A percentile compares a stretch with the other conserved stretches of the same genome.
These are phyloP conservation scores for Phalaenopsis hybrid DNA, from an alignment of 116 monocot genomes.

Conservation along the genomic window DNA sequence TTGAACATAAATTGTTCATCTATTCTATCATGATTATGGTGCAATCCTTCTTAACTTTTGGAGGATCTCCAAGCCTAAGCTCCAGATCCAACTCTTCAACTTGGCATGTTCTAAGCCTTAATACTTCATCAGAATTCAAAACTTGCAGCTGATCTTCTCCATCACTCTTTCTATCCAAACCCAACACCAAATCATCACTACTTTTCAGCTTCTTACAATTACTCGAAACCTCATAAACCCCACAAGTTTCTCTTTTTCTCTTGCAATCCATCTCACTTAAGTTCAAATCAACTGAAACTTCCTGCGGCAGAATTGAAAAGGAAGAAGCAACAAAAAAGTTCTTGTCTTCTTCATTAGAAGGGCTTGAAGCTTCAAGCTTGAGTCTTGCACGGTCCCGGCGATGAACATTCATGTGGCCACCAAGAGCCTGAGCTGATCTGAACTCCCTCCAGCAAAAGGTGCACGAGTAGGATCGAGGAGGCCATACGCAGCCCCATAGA, in stretches of 20 bases:
- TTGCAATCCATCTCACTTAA: not conserved
- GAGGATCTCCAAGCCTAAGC: slow-evolving; percentile 20
- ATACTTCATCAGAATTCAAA: too few relatives aligned
- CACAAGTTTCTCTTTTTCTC: not conserved
- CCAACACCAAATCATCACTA: not conserved
- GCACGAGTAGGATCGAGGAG: slow-evolving; percentile 30
- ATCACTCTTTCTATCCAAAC: not conserved
- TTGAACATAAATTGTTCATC: too few relatives aligned
- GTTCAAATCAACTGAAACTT: not conserved
- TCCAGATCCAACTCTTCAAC: slow-evolving; percentile 20
- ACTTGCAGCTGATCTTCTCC: too few relatives aligned
- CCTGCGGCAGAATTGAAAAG: not conserved
- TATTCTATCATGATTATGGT: not conserved
- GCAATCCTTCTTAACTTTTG: slow-evolving; percentile 2
- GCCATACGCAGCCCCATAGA: slow-evolving; percentile 21
- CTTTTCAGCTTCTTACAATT: not conserved
- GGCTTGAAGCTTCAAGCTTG: slow-evolving; percentile 13
- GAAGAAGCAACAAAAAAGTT: not conserved
- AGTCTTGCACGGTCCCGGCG: slow-evolving; percentile 24
- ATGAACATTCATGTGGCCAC: slow-evolving; percentile 36
- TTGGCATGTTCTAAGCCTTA: not conserved
- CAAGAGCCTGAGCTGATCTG: slow-evolving; percentile 27
- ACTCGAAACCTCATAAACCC: not conserved
- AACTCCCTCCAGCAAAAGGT: slow-evolving; percentile 29
- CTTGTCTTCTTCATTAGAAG: not conserved